These are phyloP conservation scores for Collybiopsis confluens DNA, from an alignment of 768 basidiomycete species.

Conservation along the genomic window DNA sequence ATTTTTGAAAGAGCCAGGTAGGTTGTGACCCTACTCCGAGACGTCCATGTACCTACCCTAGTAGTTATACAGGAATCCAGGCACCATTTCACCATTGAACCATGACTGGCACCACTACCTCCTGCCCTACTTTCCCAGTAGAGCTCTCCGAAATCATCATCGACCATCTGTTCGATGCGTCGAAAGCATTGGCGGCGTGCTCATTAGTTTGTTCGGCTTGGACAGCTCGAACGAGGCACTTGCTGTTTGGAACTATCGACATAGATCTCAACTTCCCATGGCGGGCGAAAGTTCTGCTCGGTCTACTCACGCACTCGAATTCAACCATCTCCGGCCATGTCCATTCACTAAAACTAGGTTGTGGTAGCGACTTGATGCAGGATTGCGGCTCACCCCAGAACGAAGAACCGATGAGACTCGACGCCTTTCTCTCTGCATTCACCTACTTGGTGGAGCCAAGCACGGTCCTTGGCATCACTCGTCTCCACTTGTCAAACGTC, in stretches of 20 bases:
- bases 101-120: background rate
- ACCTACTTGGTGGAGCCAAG: background rate
- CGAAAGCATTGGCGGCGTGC: background rate
- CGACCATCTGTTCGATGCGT: background rate
- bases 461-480: background rate
- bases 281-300: background rate
- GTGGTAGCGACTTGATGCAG: background rate
- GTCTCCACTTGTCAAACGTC: background rate
- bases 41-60: no score
- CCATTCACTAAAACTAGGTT: background rate
- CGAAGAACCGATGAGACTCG: background rate
- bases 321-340: background rate
- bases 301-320: background rate
- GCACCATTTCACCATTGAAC: no score
- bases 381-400: background rate
- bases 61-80: no score
- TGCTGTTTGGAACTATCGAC: background rate
- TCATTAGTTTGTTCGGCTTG: background rate
- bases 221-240: slow-evolving; percentile 1
- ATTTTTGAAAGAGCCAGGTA: no score
- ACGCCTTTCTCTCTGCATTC: background rate
- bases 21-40: no score
- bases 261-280: background rate
- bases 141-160: background rate
- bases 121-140: background rate